phyloP scores from a whole-genome alignment of 164 flowering plant genomes.

The Nelumbo lutea region DNA sequence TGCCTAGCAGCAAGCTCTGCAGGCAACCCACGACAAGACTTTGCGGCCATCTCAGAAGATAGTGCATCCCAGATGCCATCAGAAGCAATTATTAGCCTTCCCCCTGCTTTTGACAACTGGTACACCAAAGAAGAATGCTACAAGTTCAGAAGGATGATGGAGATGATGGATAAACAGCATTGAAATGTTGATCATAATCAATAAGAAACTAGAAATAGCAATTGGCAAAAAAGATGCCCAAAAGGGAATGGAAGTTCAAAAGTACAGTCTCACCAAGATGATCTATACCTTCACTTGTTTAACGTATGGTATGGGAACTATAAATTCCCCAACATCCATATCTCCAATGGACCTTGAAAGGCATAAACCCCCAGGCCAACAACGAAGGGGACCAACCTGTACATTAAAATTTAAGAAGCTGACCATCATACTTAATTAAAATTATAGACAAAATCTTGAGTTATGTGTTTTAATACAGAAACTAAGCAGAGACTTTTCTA shows the following conservation, averaged over 20 bases:
- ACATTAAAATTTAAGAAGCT: constrained; percentile 4
- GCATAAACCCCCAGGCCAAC: constrained; percentile 97
- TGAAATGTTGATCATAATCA: neutral
- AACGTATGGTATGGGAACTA: constrained; percentile 83
- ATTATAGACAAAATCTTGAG: neutral
- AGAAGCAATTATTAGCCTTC: constrained; percentile 86
- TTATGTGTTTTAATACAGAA: neutral
- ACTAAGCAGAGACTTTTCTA: neutral
- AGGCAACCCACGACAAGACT: constrained; percentile 78
- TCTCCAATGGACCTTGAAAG: constrained; percentile 91
- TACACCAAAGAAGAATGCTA: constrained; percentile 15
- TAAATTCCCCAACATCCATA: constrained; percentile 89
- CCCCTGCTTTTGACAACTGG: constrained; percentile 74
- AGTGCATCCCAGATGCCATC: constrained; percentile 96
- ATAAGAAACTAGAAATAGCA: neutral
- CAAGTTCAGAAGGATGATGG: neutral
- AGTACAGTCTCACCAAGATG: neutral
- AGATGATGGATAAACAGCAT: neutral
- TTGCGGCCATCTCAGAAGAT: constrained; percentile 74
- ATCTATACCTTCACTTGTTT: constrained; percentile 84
- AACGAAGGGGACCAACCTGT: constrained; percentile 86
- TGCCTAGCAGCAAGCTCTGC: constrained; percentile 87
- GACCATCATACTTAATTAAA: neutral
- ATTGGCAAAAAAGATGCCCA: neutral
- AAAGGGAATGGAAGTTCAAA: neutral